phyloP scores from a whole-genome alignment of 768 basidiomycete species.

The Boletus subparvulus region DNA sequence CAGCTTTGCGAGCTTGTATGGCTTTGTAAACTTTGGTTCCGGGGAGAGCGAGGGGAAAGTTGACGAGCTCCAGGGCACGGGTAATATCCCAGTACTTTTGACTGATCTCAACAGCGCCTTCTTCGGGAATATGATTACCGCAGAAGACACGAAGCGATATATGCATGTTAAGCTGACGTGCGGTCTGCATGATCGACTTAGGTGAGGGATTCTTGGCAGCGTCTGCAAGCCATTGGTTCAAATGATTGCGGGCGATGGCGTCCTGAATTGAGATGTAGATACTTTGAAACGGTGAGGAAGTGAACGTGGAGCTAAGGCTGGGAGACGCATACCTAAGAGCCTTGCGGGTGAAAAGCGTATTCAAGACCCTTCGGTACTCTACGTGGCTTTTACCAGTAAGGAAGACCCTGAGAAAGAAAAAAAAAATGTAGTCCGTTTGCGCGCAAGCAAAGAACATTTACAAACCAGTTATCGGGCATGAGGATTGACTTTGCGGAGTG shows the following conservation, averaged over 20 bases:
- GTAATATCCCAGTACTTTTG: conserved; percentile 98
- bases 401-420: conserved; percentile 75
- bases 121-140: conserved; percentile 82
- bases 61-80: conserved; percentile 93
- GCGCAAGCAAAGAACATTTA: conserved; percentile 7
- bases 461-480: conserved; percentile 81
- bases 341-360: conserved; percentile 90
- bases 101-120: conserved; percentile 76
- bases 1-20: conserved; percentile 84
- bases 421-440: background rate
- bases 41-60: conserved; percentile 93
- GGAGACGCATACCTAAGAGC: conserved; percentile 69
- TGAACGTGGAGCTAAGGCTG: background rate
- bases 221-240: conserved; percentile 67
- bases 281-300: conserved; percentile 37
- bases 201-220: conserved; percentile 47
- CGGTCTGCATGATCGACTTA: conserved; percentile 81
- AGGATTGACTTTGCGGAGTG: conserved; percentile 88
- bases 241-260: conserved; percentile 71
- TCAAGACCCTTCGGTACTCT: conserved; percentile 89
- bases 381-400: conserved; percentile 90
- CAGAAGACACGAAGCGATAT: conserved; percentile 96
- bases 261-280: conserved; percentile 88
- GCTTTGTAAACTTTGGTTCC: conserved; percentile 97
- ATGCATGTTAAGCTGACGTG: conserved; percentile 95